Conservation (phyloP, 2,329 filamentous ascomycete genomes). For the Aspergillus tamarii region DNA sequence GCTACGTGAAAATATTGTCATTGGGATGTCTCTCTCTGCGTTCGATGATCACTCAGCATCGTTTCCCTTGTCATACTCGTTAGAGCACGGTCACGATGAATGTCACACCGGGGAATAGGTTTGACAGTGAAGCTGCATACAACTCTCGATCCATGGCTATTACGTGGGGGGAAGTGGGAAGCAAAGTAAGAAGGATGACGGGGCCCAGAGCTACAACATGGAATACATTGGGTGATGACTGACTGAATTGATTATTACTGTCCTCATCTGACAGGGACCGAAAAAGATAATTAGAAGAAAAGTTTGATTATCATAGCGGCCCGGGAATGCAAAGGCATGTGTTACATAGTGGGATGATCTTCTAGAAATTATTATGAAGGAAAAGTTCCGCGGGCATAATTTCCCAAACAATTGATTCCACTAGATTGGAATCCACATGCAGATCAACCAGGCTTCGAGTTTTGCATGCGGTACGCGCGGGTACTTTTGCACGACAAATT, state of each 20-base stretch:
- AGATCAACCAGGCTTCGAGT: not conserved
- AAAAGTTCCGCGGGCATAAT: not conserved
- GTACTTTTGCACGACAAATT: not conserved
- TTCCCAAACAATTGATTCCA: not conserved
- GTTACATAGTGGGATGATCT: not conserved
- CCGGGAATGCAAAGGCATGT: not conserved
- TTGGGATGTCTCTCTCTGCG: not conserved
- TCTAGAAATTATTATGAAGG: not conserved
- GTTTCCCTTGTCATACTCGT: not conserved
- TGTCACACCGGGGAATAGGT: not conserved
- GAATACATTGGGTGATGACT: not conserved
- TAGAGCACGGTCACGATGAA: not conserved
- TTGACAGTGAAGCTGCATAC: not conserved
- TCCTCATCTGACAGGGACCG: not conserved
- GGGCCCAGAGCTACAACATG: not conserved
- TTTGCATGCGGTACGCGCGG: not conserved
- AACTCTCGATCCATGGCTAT: not conserved
- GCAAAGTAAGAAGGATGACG: not conserved
- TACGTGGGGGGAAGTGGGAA: not conserved
- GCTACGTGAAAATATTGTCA: not conserved
- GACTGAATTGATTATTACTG: not conserved
- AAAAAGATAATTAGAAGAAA: not conserved
- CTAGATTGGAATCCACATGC: slow-evolving; percentile 1
- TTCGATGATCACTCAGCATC: not conserved
- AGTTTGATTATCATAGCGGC: no score